Conservation (phyloP, 495 filamentous ascomycete genomes). For the Penicillium odoratum region DNA sequence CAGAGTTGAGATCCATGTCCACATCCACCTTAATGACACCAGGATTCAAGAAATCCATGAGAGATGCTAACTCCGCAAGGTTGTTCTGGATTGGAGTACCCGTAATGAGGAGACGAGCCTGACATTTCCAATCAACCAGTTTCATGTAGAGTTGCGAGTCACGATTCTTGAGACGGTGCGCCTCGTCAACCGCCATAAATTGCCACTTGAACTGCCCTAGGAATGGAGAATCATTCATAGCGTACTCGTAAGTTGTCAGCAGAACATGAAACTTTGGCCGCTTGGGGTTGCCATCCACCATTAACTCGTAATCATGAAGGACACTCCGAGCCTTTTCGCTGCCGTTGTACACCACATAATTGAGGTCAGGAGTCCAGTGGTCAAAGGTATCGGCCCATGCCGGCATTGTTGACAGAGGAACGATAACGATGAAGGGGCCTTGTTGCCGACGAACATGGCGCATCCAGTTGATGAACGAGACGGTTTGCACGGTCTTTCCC, state of each 20-base stretch:
- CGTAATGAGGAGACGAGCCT: constrained; percentile 87
- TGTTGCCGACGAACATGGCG: constrained; percentile 88
- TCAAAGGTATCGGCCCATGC: constrained; percentile 99
- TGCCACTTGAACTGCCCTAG: constrained; percentile 93
- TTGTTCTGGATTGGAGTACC: constrained; percentile 98
- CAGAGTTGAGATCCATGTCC: constrained; percentile 77
- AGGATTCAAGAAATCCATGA: constrained; percentile 95
- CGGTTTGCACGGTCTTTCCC: constrained; percentile 97
- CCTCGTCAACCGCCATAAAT: constrained; percentile 93
- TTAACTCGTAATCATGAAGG: constrained; percentile 84
- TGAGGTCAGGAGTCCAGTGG: constrained; percentile 91
- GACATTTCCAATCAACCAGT: constrained; percentile 79
- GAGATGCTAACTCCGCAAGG: constrained; percentile 81
- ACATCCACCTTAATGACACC: constrained; percentile 83
- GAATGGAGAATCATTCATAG: constrained; percentile 74
- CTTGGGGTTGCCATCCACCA: constrained; percentile 77
- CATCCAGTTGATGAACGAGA: constrained; percentile 96
- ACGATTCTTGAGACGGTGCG: constrained; percentile 93
- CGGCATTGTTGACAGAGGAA: constrained; percentile 92
- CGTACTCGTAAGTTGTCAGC: constrained; percentile 95
- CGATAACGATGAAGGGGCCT: constrained; percentile 93
- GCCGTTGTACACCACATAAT: constrained; percentile 96
- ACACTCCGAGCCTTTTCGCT: constrained; percentile 76
- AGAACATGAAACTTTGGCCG: constrained; percentile 93
- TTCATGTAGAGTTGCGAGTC: constrained; percentile 88